Conservation (phyloP, 495 filamentous ascomycete species). For the Amorphotheca resinae region DNA sequence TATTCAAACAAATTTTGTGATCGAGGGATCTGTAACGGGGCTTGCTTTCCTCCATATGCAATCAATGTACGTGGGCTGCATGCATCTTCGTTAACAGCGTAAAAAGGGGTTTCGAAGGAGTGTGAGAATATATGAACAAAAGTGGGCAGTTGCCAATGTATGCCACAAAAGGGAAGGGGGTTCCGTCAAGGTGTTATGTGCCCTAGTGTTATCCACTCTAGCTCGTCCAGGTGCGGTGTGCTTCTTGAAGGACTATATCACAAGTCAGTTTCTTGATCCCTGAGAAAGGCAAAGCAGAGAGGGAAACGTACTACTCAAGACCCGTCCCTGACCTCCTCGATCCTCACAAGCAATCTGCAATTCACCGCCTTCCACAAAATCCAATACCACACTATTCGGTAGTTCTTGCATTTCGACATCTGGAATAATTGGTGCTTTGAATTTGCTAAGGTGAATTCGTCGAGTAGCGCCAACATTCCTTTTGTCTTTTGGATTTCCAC, state of each 20-base stretch:
- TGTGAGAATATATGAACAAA: no score
- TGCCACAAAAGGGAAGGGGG: no score
- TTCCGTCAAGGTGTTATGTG: no score
- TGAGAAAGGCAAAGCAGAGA: neutral
- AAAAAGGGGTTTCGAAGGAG: no score
- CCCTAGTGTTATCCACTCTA: no score
- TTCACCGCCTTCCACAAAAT: constrained; percentile 71
- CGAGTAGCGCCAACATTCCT: constrained; percentile 45
- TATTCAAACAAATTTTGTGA: no score
- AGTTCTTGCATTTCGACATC: constrained; percentile 84
- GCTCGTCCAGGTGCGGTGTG: constrained; percentile 30
- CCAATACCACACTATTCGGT: constrained; percentile 72
- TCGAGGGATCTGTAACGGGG: no score
- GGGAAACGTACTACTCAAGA: constrained; percentile 48
- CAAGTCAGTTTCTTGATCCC: constrained; percentile 5
- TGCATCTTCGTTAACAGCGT: no score
- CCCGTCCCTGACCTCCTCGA: constrained; percentile 51
- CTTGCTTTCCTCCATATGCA: no score
- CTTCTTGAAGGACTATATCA: constrained; percentile 33
- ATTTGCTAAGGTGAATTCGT: constrained; percentile 65
- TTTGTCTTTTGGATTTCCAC: constrained; percentile 28
- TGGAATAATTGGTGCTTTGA: constrained; percentile 62
- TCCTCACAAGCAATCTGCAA: constrained; percentile 83
- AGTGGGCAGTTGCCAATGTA: no score
- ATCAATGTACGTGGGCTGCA: no score